phyloP scores from a whole-genome alignment of 208 protist species.

The Kentomonas sorsogonicus region DNA sequence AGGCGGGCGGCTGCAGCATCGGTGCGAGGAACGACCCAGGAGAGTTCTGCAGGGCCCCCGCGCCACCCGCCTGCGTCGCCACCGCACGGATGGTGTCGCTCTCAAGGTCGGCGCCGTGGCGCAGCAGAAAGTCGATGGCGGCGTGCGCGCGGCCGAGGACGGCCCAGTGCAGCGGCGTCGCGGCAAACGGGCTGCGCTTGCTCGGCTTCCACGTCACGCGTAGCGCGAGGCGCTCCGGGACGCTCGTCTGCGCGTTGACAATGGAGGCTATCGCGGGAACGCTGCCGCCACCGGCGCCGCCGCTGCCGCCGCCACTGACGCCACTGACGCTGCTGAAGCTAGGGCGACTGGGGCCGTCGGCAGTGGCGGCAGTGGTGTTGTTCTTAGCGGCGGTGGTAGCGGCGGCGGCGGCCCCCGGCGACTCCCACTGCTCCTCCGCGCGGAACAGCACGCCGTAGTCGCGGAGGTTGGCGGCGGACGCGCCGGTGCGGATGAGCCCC shows the following conservation, averaged over 20 bases:
- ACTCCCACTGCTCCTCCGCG: constrained; percentile 3
- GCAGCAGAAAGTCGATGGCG: constrained; percentile 48
- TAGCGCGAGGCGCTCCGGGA: constrained; percentile 7
- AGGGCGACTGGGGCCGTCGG: too few relatives aligned
- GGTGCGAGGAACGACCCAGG: too few relatives aligned
- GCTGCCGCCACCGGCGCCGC: too few relatives aligned
- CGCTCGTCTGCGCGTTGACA: too few relatives aligned
- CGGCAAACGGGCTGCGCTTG: constrained; percentile 39
- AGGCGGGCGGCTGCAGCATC: too few relatives aligned
- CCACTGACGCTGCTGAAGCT: too few relatives aligned
- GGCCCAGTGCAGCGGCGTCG: constrained; percentile 75
- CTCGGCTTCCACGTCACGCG: constrained; percentile 52
- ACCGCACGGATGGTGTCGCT: constrained; percentile 16
- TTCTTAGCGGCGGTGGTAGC: too few relatives aligned
- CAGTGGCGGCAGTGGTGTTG: too few relatives aligned
- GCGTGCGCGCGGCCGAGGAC: constrained; percentile 55
- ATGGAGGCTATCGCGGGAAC: too few relatives aligned
- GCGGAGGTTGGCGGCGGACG: constrained; percentile 22
- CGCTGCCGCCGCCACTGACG: too few relatives aligned
- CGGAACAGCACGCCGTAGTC: constrained; percentile 37
- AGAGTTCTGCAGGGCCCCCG: too few relatives aligned
- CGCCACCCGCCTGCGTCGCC: background rate
- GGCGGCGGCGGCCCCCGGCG: background rate
- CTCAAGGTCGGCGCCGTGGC: constrained; percentile 36
- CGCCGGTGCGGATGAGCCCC: constrained; percentile 26